phyloP scores from a whole-genome alignment of 176 grass and related monocot species.

The Phoenix dactylifera region DNA sequence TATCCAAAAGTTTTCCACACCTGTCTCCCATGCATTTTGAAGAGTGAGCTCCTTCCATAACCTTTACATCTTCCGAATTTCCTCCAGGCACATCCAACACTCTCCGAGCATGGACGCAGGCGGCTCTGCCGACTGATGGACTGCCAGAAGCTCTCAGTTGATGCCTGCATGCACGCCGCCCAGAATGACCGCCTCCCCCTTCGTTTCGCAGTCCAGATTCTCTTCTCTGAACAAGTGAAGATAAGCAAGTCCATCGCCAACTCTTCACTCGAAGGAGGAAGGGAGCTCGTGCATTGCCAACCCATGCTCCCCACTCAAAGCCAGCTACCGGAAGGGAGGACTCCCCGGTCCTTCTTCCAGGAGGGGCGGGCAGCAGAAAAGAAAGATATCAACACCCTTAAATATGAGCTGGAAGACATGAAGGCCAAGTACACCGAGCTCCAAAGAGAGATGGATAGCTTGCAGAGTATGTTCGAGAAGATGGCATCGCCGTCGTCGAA shows the following conservation, averaged over 20 bases:
- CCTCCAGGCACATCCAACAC: conserved; percentile 60
- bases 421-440: conserved; percentile 97
- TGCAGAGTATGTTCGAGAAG: conserved; percentile 67
- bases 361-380: conserved; percentile 82
- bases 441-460: conserved; percentile 78
- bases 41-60: too few relatives aligned
- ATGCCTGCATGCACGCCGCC: conserved; percentile 96
- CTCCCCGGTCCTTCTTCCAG: conserved; percentile 96
- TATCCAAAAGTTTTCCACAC: too few relatives aligned
- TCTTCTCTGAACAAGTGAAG: conserved; percentile 97
- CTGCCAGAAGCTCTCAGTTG: conserved; percentile 97
- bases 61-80: not conserved
- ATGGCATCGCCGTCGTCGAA: conserved; percentile 16
- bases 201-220: conserved; percentile 87
- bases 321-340: conserved; percentile 79
- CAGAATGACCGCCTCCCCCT: conserved; percentile 98
- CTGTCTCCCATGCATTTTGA: too few relatives aligned
- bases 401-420: conserved; percentile 96
- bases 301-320: conserved; percentile 23
- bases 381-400: conserved; percentile 99
- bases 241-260: conserved; percentile 83
- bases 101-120: conserved; percentile 94
- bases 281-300: conserved; percentile 6
- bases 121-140: conserved; percentile 92
- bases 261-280: conserved; percentile 23